Percentiles rank a stretch among this genome's conserved stretches.
These are phyloP conservation scores for Fusarium bactridioides DNA, from an alignment of 2,329 filamentous ascomycete species.

Conservation along the genomic window DNA sequence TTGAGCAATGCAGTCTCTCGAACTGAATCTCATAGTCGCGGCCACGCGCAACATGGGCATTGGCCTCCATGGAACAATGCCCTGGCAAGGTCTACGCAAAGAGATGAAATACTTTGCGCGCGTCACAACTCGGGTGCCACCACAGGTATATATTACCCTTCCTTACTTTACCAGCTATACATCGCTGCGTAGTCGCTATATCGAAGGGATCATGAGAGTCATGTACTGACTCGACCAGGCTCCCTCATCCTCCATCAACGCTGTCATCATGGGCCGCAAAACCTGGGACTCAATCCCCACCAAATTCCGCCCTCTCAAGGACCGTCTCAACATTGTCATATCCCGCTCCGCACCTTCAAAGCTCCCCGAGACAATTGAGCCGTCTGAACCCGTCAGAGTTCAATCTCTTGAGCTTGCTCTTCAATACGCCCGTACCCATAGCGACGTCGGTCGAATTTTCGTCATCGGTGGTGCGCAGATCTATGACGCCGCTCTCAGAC, in stretches of 20 bases:
- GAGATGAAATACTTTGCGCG: slow-evolving; percentile 97
- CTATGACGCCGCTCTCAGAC: slow-evolving; percentile 74
- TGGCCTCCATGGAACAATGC: slow-evolving; percentile 78
- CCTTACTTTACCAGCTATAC: neutral
- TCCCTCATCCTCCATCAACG: slow-evolving; percentile 61
- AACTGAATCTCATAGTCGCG: slow-evolving; percentile 92
- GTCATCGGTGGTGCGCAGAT: slow-evolving; percentile 92
- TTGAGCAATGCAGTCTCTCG: slow-evolving; percentile 51
- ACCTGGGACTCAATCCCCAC: slow-evolving; percentile 92
- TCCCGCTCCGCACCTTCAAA: slow-evolving; percentile 58
- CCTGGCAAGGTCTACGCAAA: slow-evolving; percentile 86
- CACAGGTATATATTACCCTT: slow-evolving; percentile 48
- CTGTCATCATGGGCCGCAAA: slow-evolving; percentile 96
- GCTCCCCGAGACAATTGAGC: slow-evolving; percentile 1
- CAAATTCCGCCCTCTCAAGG: slow-evolving; percentile 79
- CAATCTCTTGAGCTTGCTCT: slow-evolving; percentile 67
- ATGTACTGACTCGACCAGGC: slow-evolving; percentile 32
- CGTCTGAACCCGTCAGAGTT: slow-evolving; percentile 61
- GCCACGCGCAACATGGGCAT: slow-evolving; percentile 92
- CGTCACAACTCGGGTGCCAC: slow-evolving; percentile 75
- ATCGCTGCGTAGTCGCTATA: neutral
- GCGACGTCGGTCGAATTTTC: slow-evolving; percentile 69
- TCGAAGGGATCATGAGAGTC: neutral
- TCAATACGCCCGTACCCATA: slow-evolving; percentile 51
- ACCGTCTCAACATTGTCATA: slow-evolving; percentile 83